phyloP scores from a whole-genome alignment of 192 early-diverging fungal genomes.

The Linnemannia hyalina region DNA sequence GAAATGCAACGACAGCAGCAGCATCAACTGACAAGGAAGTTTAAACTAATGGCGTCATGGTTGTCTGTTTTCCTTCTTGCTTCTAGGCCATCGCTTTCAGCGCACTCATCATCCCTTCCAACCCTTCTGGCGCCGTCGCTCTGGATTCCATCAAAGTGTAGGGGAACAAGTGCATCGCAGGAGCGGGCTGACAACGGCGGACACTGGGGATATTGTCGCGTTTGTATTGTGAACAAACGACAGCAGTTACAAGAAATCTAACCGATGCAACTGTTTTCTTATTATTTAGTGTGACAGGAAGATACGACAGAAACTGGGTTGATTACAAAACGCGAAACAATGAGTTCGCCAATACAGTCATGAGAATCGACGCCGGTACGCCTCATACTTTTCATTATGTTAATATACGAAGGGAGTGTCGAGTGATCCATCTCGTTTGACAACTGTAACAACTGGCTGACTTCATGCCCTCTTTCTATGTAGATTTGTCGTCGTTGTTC shows the following conservation, averaged over 20 bases:
- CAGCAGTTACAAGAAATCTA: neutral
- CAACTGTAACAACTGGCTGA: neutral
- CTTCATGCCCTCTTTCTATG: neutral
- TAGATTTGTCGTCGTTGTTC: slow-evolving; percentile 84
- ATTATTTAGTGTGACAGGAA: slow-evolving; percentile 55
- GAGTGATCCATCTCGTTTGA: neutral
- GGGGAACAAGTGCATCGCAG: neutral
- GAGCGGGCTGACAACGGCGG: neutral
- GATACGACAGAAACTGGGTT: slow-evolving; percentile 65
- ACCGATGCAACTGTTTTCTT: neutral
- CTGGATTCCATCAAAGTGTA: slow-evolving; percentile 53
- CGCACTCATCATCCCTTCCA: slow-evolving; percentile 52
- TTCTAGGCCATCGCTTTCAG: slow-evolving; percentile 64
- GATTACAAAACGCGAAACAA: slow-evolving; percentile 68
- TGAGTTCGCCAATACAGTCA: slow-evolving; percentile 73
- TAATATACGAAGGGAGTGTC: neutral
- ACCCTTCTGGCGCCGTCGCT: slow-evolving; percentile 38
- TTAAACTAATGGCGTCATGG: no score
- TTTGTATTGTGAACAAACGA: neutral
- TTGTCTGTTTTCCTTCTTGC: neutral
- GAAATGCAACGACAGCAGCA: neutral
- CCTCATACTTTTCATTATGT: neutral
- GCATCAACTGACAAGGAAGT: neutral
- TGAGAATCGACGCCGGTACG: slow-evolving; percentile 80
- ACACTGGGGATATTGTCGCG: neutral